Evolutionary conservation across 768 basidiomycete genomes (phyloP).

Genomic region (Tylopilus rubrobrunneus): DNA sequence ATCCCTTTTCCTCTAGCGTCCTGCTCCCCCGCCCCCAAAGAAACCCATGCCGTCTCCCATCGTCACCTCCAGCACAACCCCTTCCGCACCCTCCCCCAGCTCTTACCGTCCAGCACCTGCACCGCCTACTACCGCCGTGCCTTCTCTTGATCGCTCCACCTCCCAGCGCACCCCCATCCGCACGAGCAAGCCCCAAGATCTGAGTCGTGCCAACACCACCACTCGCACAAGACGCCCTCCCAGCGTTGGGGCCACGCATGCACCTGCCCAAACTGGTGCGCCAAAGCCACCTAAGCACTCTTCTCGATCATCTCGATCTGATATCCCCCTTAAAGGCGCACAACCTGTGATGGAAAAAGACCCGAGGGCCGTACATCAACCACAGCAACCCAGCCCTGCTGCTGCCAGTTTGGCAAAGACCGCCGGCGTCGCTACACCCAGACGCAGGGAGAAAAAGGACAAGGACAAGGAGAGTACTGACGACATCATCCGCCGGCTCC

Average conservation of each 20-base stretch:
- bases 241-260: slow-evolving; percentile 27
- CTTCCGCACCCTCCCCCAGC: slow-evolving; percentile 39
- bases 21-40: slow-evolving; percentile 41
- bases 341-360: slow-evolving; percentile 37
- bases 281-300: slow-evolving; percentile 43
- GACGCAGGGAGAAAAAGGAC: slow-evolving; percentile 83
- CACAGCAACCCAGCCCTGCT: slow-evolving; percentile 57
- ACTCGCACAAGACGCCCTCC: slow-evolving; percentile 59
- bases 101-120: slow-evolving; percentile 73
- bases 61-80: slow-evolving; percentile 25
- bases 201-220: slow-evolving; percentile 68
- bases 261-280: slow-evolving; percentile 31
- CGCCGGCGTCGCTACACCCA: slow-evolving; percentile 71
- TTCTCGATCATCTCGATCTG: slow-evolving; percentile 56
- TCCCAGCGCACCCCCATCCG: slow-evolving; percentile 75
- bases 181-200: slow-evolving; percentile 37
- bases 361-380: slow-evolving; percentile 30
- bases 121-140: slow-evolving; percentile 58
- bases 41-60: slow-evolving; percentile 30
- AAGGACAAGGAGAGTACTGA: slow-evolving; percentile 75
- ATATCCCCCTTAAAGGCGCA: slow-evolving; percentile 47
- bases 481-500: slow-evolving; percentile 87
- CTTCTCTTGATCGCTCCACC: slow-evolving; percentile 80
- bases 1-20: slow-evolving; percentile 28
- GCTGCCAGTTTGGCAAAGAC: slow-evolving; percentile 64